Percentiles rank a stretch among this genome's conserved stretches.
These are phyloP conservation scores for Lactarius akahatsu DNA, from an alignment of 768 basidiomycete species.

Conservation along the genomic window DNA sequence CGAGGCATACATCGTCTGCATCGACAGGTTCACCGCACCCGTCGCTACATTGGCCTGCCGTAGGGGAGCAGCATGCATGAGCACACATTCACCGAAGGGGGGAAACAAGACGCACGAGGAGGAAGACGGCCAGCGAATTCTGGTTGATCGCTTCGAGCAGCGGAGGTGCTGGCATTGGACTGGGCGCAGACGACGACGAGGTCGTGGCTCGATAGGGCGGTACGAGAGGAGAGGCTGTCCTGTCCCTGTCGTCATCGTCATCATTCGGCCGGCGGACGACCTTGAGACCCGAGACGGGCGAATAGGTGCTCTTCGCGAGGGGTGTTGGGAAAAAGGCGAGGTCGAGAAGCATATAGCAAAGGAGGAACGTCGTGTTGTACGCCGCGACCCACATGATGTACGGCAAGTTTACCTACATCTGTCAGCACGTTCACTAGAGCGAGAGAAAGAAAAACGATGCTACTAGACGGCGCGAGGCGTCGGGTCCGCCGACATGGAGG, in stretches of 20 bases:
- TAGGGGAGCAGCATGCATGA: neutral
- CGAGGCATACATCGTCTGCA: slow-evolving; percentile 78
- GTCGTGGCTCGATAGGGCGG: slow-evolving; percentile 11
- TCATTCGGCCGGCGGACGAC: slow-evolving; percentile 22
- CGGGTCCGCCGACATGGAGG: slow-evolving; percentile 36
- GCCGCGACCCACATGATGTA: slow-evolving; percentile 90
- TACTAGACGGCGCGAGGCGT: slow-evolving; percentile 63
- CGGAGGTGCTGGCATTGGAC: slow-evolving; percentile 39
- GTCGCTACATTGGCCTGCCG: slow-evolving; percentile 83
- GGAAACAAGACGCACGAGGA: slow-evolving; percentile 56
- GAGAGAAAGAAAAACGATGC: slow-evolving; percentile 32
- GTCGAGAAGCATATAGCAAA: slow-evolving; percentile 79
- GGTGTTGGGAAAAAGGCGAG: slow-evolving; percentile 60
- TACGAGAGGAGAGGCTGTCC: neutral
- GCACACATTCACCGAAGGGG: neutral
- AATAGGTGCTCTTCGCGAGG: slow-evolving; percentile 36
- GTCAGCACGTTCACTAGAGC: neutral
- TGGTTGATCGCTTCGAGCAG: slow-evolving; percentile 81
- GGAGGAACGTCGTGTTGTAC: slow-evolving; percentile 83
- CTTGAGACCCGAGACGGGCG: slow-evolving; percentile 40
- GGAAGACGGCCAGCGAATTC: slow-evolving; percentile 77
- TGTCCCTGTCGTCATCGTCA: neutral
- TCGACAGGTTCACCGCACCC: slow-evolving; percentile 75
- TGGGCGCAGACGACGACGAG: slow-evolving; percentile 32
- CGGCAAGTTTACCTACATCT: slow-evolving; percentile 74